A percentile compares a stretch with the other conserved stretches of the same genome.
phyloP scores from a whole-genome alignment of 352 stramenopile genomes.

The Phytophthora idaei region DNA sequence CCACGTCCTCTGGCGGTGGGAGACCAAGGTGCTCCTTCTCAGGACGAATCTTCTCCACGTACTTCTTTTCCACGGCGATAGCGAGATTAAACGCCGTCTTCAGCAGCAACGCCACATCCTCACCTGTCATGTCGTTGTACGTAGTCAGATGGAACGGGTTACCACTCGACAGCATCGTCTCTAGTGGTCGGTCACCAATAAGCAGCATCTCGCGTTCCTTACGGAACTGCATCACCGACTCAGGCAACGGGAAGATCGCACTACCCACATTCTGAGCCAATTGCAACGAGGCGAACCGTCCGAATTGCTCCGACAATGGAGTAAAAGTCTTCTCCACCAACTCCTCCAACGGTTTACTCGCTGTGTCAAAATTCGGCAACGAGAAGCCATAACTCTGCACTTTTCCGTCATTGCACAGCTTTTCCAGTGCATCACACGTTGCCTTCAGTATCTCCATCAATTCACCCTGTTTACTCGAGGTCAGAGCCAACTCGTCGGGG shows the following conservation, averaged over 20 bases:
- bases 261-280: slow-evolving; percentile 52
- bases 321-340: slow-evolving; percentile 55
- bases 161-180: slow-evolving; percentile 61
- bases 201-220: slow-evolving; percentile 54
- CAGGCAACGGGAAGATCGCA: slow-evolving; percentile 40
- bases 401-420: slow-evolving; percentile 45
- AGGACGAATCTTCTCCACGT: slow-evolving; percentile 65
- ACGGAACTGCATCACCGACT: slow-evolving; percentile 47
- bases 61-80: slow-evolving; percentile 85
- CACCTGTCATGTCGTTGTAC: slow-evolving; percentile 45
- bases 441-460: slow-evolving; percentile 41
- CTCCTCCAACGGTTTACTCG: slow-evolving; percentile 35
- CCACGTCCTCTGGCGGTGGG: slow-evolving; percentile 63
- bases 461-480: slow-evolving; percentile 19
- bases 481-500: slow-evolving; percentile 51
- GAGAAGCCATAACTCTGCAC: slow-evolving; percentile 76
- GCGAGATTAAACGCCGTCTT: slow-evolving; percentile 86
- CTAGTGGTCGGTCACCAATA: slow-evolving; percentile 69
- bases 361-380: slow-evolving; percentile 35
- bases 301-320: slow-evolving; percentile 47
- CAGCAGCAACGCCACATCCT: slow-evolving; percentile 73
- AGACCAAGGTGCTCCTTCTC: slow-evolving; percentile 46
- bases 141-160: slow-evolving; percentile 69
- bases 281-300: slow-evolving; percentile 70
- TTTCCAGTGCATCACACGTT: slow-evolving; percentile 47